Evolutionary conservation across 2,329 filamentous ascomycete species (phyloP), one percentile per base, ranked within the genome.

Genomic region (Elsinoe arachidis): DNA sequence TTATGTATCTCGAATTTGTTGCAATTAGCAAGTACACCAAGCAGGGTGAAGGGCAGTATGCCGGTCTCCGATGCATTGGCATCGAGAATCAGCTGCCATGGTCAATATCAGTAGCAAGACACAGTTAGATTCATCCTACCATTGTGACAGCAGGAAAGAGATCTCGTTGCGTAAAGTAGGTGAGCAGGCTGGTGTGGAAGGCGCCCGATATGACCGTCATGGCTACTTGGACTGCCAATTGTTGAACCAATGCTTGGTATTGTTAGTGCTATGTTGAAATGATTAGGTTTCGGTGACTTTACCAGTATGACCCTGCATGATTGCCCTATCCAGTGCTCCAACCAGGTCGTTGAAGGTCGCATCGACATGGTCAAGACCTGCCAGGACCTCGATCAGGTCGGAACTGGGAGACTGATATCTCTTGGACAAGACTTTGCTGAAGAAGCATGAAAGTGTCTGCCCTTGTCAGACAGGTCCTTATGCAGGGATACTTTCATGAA

Each of bases 1-100:
- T 99, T 99, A 69, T 96, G 91, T 58, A 95, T 92, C 72, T 99
- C 93, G 67, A 99, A 99, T 71, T 97, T 99, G 80, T 99, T 97
- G 79, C 97, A 97, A 73, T 97, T 99, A 62, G 89, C 88, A 55
- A 99, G 77, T 3, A 97, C 78, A 11, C 92, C 92, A 17, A 96
- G 78, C 9, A 97, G 80, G 12, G 86, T 82, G 63, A 96, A 90
- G 0, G 92, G 87, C 59, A 88, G 82, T 43, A 56, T 80, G 58
- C 82, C 82, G 65, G 80, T 78, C 15, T 78, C 74, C 34, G 81
- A 77, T 21, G 80, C 78, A 60, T 90, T 84, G 44, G 85, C 81
- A 63, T 95, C 89, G 74, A 93, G 87, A 59, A 95, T 83, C 68
- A 90, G 88, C 88, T 90, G 63, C 6, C 3, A 19, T 10, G 4